These are phyloP conservation scores for Solanum tarapatanum DNA, from an alignment of 257 asterid species.

Conservation along the genomic window DNA sequence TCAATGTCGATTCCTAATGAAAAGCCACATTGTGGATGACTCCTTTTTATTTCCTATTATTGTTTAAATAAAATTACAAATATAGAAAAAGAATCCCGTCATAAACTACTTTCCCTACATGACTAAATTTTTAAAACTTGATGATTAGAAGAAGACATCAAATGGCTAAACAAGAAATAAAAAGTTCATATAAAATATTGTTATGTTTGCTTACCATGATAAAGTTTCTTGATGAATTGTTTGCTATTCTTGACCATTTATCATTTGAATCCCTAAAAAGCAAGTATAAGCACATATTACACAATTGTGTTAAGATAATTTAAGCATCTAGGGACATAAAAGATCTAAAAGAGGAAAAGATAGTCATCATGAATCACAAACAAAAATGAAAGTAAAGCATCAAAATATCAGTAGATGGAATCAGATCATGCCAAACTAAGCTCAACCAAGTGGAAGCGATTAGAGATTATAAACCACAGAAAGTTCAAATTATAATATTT, in stretches of 20 bases:
- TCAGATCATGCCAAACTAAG: background rate
- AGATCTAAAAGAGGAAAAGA: background rate
- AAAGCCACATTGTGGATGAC: background rate
- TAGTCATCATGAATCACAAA: background rate
- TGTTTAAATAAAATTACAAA: background rate
- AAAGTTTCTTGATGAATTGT: conserved; percentile 28
- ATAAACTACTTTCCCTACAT: background rate
- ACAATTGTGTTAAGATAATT: conserved; percentile 6
- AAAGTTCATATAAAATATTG: background rate
- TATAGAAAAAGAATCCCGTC: background rate
- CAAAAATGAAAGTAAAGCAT: background rate
- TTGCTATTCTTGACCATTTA: conserved; percentile 19
- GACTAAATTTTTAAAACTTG: background rate
- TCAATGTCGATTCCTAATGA: background rate
- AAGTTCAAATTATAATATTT: background rate
- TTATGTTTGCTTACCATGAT: conserved; percentile 34
- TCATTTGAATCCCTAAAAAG: conserved; percentile 25
- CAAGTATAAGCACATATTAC: conserved; percentile 7
- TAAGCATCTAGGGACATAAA: background rate
- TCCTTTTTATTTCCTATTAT: background rate
- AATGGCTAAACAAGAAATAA: background rate
- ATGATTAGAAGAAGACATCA: background rate
- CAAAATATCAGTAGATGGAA: background rate
- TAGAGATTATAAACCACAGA: background rate
- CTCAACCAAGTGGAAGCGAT: background rate